Base-by-base conservation (phyloP, 1,139 yeast genomes). In the Yamadazyma trypodendri region DNA sequence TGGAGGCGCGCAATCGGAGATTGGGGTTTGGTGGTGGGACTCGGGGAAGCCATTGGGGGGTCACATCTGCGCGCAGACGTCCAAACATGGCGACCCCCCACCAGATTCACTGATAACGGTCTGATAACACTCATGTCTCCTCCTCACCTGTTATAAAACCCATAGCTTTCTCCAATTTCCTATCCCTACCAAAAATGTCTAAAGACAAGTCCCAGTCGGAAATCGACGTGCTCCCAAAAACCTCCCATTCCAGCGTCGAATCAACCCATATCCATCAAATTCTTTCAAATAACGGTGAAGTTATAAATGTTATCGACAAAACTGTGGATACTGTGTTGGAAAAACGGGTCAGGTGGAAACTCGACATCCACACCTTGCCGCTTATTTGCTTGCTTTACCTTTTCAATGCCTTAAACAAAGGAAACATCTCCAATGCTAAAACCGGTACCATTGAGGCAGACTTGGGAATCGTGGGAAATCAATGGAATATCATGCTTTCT, bases 361-460 rank as follows among this genome's bases (percentile, higher is more conserved):
- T 67, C 22, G 73, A 67, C 42, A 38, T 58, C 8, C 51, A 63
- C 36, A 63, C 67, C 12, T 44, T 60, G 18, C 65, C 64, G 3
- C 44, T 60, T 15, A 51, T 56, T 30, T 61, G 63, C 15, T 18
- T 55, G 9, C 51, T 59, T 52, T 60, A 58, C 38, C 50, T 60
- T 21, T 58, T 60, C 41, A 58, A 58, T 42, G 61, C 63, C 6
- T 50, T 60, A 36, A 61, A 62, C 41, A 51, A 65, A 36, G 48
- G 51, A 24, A 61, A 61, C 36, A 47, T 62, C 38, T 44, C 45
- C 14, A 65, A 62, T 40, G 67, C 67, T 5, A 46, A 58, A 29
- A 48, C 64, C 4, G 58, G 57, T 34, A 46, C 53, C 25, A 52
- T 62, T 35, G 54, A 62, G 38, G 39, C 40, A 2, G 65, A 62